A percentile compares a stretch with the other conserved stretches of the same genome.
Evolutionary conservation across 345 rosid species (phyloP).

Genomic region (Melastoma malabathricum): DNA sequence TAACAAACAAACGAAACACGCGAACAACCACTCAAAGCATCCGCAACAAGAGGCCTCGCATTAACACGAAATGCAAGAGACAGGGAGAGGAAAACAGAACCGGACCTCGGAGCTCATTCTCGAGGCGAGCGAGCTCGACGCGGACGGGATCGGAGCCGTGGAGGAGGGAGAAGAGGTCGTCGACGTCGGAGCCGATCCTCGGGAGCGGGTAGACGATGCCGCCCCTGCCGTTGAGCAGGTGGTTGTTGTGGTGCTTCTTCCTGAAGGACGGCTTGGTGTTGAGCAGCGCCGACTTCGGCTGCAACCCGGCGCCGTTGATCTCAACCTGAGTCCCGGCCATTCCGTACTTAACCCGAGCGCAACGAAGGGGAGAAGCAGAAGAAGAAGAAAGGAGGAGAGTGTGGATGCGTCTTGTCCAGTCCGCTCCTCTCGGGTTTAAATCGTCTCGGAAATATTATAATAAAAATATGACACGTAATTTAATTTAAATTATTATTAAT

Average conservation of each 20-base stretch:
- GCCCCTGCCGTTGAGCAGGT: not conserved
- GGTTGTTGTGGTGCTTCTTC: conserved; percentile 13
- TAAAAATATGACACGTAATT: no score
- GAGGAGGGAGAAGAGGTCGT: conserved; percentile 24
- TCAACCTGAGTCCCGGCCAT: conserved; percentile 18
- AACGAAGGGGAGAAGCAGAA: no score
- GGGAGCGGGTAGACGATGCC: conserved; percentile 9
- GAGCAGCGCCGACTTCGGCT: conserved; percentile 8
- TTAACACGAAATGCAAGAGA: no score
- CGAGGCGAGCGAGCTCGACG: conserved; percentile 39
- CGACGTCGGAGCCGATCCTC: conserved; percentile 22
- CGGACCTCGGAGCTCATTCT: conserved; percentile 32
- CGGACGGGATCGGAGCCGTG: conserved; percentile 49
- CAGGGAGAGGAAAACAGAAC: not conserved
- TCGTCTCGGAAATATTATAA: no score
- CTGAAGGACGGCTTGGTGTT: conserved; percentile 10
- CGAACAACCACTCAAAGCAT: no score
- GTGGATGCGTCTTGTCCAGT: no score
- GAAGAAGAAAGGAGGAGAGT: no score
- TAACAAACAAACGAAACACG: no score
- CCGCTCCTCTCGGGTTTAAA: no score
- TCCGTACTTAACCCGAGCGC: no score
- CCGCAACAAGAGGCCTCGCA: no score
- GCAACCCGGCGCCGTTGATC: conserved; percentile 20
- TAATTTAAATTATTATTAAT: no score